A percentile compares a stretch with the other conserved stretches of the same genome.
phyloP scores from a whole-genome alignment of 2,329 filamentous ascomycete species.

The Colletotrichum phormii region DNA sequence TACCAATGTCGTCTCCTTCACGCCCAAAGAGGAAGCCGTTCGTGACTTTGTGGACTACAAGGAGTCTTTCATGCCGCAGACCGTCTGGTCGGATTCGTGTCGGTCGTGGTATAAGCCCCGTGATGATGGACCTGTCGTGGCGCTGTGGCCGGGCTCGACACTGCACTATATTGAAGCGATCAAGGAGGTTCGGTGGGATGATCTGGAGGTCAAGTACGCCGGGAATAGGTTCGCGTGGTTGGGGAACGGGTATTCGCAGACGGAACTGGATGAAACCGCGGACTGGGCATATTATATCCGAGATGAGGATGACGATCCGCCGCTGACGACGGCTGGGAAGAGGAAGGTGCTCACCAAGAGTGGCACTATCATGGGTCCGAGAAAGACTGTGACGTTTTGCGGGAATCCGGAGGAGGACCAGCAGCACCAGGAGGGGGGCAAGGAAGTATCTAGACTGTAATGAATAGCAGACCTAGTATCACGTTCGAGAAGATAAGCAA shows the following conservation, averaged over 20 bases:
- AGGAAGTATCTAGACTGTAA: slow-evolving; percentile 3
- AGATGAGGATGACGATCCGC: slow-evolving; percentile 47
- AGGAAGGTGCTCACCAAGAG: slow-evolving; percentile 41
- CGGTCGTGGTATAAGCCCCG: slow-evolving; percentile 39
- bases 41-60: slow-evolving; percentile 62
- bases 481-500: too few species aligned
- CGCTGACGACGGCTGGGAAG: slow-evolving; percentile 40
- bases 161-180: slow-evolving; percentile 63
- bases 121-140: slow-evolving; percentile 35
- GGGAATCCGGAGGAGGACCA: slow-evolving; percentile 6
- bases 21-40: slow-evolving; percentile 58
- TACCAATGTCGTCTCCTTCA: slow-evolving; percentile 56
- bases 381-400: slow-evolving; percentile 37
- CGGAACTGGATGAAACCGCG: slow-evolving; percentile 51
- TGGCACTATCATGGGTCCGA: slow-evolving; percentile 38
- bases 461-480: background rate
- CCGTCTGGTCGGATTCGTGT: slow-evolving; percentile 58
- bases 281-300: slow-evolving; percentile 55
- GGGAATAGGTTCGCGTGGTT: slow-evolving; percentile 53
- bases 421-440: background rate
- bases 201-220: slow-evolving; percentile 55
- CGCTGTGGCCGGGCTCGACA: slow-evolving; percentile 45
- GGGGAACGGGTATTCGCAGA: slow-evolving; percentile 56
- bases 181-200: slow-evolving; percentile 56
- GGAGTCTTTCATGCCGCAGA: slow-evolving; percentile 56